Evolutionary conservation across 495 filamentous ascomycete genomes (phyloP).

Genomic region (Aspergillus bertholletiae): DNA sequence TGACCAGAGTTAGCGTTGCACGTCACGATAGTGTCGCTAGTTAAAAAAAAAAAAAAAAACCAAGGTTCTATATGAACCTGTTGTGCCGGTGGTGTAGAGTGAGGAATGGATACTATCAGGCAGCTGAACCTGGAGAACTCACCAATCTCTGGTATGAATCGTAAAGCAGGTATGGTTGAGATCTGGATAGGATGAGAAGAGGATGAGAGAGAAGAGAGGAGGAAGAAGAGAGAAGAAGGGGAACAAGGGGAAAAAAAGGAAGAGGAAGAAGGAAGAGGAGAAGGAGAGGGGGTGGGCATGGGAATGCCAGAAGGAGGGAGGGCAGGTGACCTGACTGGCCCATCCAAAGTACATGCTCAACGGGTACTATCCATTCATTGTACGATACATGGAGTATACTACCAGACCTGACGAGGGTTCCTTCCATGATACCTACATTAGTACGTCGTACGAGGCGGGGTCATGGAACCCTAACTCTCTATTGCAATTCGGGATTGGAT

Average conservation of each 20-base stretch:
- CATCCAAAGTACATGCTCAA: conserved; percentile 7
- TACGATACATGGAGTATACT: neutral
- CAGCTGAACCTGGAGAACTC: conserved; percentile 16
- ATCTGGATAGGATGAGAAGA: conserved; percentile 27
- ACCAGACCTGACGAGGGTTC: neutral
- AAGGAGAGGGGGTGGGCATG: conserved; percentile 18
- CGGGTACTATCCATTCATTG: conserved; percentile 1
- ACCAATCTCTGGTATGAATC: conserved; percentile 13
- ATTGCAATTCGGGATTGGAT: neutral
- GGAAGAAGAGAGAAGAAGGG: conserved; percentile 24
- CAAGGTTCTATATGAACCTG: neutral
- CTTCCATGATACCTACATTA: neutral
- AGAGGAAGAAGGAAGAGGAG: conserved; percentile 14
- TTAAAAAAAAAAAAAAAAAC: no score
- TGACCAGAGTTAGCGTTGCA: neutral
- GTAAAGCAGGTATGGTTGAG: conserved; percentile 17
- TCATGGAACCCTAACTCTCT: neutral
- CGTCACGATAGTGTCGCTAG: neutral
- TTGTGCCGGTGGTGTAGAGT: neutral
- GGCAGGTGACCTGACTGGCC: conserved; percentile 33
- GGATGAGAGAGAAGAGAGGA: conserved; percentile 7
- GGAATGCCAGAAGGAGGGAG: conserved; percentile 19
- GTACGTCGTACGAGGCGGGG: neutral
- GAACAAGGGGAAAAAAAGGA: conserved; percentile 14
- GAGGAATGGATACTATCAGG: neutral